Conservation (phyloP, 176 grass and related monocot genomes). For the Puya raimondii region DNA sequence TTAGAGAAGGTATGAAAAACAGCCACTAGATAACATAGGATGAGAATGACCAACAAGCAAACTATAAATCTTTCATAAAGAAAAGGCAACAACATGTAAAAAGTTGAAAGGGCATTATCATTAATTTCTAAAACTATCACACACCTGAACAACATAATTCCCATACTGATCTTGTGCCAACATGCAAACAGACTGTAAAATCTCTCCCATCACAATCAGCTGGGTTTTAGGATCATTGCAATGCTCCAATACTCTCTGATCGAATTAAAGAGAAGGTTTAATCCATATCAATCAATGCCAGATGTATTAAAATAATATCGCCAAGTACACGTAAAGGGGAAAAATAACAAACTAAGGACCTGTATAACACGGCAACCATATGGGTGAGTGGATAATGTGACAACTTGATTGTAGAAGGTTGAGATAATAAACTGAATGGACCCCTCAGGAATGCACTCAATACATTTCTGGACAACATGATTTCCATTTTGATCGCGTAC, state of each 20-base stretch:
- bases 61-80: too few relatives aligned
- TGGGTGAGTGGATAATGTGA: slow-evolving; percentile 26
- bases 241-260: slow-evolving; percentile 34
- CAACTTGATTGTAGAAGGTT: slow-evolving; percentile 21
- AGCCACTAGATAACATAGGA: too few relatives aligned
- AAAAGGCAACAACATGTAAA: not conserved
- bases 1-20: too few relatives aligned
- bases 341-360: slow-evolving; percentile 23
- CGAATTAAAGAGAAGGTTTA: not conserved
- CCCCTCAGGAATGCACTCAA: slow-evolving; percentile 42
- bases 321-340: not conserved
- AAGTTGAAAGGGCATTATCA: not conserved
- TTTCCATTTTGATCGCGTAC: slow-evolving; percentile 41
- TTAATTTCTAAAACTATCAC: slow-evolving; percentile 5
- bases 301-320: not conserved
- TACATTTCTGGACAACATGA: slow-evolving; percentile 45
- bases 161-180: slow-evolving; percentile 31
- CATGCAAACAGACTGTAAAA: slow-evolving; percentile 18
- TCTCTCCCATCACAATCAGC: slow-evolving; percentile 15
- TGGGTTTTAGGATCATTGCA: slow-evolving; percentile 25
- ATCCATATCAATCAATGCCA: not conserved
- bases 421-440: slow-evolving; percentile 27
- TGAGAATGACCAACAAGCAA: too few relatives aligned
- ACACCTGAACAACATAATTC: slow-evolving; percentile 49
- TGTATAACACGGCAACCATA: slow-evolving; percentile 44